A percentile compares a stretch with the other conserved stretches of the same genome.
phyloP scores from a whole-genome alignment of 1,284 basidiomycete genomes.

The Porogramme epimiltina region DNA sequence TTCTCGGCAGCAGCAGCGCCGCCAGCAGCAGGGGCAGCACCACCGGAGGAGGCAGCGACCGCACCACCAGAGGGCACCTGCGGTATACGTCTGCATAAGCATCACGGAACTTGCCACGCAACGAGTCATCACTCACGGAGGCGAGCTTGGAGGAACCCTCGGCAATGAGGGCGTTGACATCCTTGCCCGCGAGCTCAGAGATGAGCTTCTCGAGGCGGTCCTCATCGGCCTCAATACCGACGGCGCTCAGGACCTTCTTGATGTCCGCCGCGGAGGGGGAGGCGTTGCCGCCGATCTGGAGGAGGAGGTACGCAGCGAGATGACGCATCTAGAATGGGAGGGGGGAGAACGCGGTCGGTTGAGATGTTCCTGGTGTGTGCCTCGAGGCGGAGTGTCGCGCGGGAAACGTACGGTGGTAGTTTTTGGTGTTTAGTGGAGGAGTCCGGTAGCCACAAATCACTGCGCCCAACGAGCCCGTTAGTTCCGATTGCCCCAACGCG shows the following conservation, averaged over 20 bases:
- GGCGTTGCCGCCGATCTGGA: slow-evolving; percentile 92
- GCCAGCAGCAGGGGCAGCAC: slow-evolving; percentile 59
- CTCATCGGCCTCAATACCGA: slow-evolving; percentile 90
- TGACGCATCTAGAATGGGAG: slow-evolving; percentile 79
- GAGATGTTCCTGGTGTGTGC: too few relatives aligned
- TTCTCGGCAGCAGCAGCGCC: slow-evolving; percentile 70
- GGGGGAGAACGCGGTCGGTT: background rate
- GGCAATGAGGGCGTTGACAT: slow-evolving; percentile 89
- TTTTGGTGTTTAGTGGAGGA: slow-evolving; percentile 37
- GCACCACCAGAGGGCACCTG: slow-evolving; percentile 84
- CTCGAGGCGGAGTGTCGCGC: slow-evolving; percentile 8
- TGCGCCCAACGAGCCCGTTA: slow-evolving; percentile 30
- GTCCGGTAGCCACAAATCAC: slow-evolving; percentile 89
- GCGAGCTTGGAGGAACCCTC: slow-evolving; percentile 94
- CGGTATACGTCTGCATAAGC: slow-evolving; percentile 27
- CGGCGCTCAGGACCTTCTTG: slow-evolving; percentile 85
- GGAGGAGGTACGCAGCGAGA: slow-evolving; percentile 97
- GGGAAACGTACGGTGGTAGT: slow-evolving; percentile 43
- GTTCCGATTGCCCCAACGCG: background rate
- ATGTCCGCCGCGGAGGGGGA: slow-evolving; percentile 89
- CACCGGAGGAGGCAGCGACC: slow-evolving; percentile 60
- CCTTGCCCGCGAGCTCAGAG: slow-evolving; percentile 93
- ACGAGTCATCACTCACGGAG: slow-evolving; percentile 69
- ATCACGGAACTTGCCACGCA: slow-evolving; percentile 18
- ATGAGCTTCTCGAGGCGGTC: slow-evolving; percentile 86